Conservation (phyloP, 345 rosid species). For the Erucastrum elatum region DNA sequence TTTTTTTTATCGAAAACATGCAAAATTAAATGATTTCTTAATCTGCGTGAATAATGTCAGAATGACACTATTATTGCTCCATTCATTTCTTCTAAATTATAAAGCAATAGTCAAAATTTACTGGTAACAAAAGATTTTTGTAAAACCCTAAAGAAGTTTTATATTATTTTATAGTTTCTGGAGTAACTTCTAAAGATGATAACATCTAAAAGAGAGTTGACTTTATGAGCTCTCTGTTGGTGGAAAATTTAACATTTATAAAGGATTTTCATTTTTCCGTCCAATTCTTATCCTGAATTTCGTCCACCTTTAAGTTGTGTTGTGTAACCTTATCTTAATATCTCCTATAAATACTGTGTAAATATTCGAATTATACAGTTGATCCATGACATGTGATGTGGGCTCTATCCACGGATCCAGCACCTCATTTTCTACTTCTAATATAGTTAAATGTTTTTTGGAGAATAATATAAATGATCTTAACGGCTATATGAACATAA, state of each 20-base stretch:
- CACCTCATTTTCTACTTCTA: slow-evolving; percentile 8
- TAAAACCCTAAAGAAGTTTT: neutral
- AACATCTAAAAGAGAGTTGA: neutral
- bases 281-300: neutral
- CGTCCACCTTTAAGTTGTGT: slow-evolving; percentile 17
- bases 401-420: slow-evolving; percentile 21
- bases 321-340: slow-evolving; percentile 17
- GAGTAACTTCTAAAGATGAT: neutral
- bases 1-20: no score
- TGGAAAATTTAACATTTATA: neutral
- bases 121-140: neutral
- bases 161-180: neutral
- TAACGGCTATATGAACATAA: slow-evolving; percentile 9
- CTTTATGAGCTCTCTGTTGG: neutral
- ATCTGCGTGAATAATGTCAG: no score
- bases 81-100: neutral
- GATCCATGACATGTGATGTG: slow-evolving; percentile 34
- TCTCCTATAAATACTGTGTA: slow-evolving; percentile 14
- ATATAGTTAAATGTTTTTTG: neutral
- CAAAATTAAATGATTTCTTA: no score
- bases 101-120: neutral
- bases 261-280: neutral
- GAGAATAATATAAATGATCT: neutral
- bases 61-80: no score
- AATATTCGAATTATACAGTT: slow-evolving; percentile 5